Percentiles rank a stretch among this genome's conserved stretches.
Evolutionary conservation across 2,329 filamentous ascomycete genomes (phyloP).

Genomic region (Fusarium pseudograminearum): DNA sequence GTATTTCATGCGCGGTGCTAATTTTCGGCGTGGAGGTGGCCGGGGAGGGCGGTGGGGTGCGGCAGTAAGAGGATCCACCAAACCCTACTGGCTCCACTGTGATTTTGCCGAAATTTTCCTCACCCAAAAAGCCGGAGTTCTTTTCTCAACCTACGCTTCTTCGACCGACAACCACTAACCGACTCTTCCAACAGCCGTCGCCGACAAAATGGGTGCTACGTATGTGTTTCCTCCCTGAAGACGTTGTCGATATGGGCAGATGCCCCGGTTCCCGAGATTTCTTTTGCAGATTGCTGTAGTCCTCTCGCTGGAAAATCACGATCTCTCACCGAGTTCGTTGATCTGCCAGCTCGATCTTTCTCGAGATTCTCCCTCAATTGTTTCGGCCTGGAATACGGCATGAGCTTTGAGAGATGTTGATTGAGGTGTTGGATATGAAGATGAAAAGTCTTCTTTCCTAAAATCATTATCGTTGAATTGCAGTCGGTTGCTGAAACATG

Average conservation of each 20-base stretch:
- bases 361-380: conserved; percentile 69
- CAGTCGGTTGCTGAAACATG: conserved; percentile 47
- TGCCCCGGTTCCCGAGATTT: conserved; percentile 62
- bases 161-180: conserved; percentile 56
- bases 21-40: conserved; percentile 41
- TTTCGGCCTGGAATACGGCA: conserved; percentile 60
- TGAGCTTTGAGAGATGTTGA: conserved; percentile 69
- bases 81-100: conserved; percentile 49
- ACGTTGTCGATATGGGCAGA: conserved; percentile 50
- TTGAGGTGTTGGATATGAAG: conserved; percentile 86
- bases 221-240: conserved; percentile 61
- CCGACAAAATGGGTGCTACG: conserved; percentile 63
- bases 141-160: conserved; percentile 36
- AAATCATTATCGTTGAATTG: conserved; percentile 73
- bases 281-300: conserved; percentile 80
- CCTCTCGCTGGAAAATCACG: conserved; percentile 77
- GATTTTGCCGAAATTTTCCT: conserved; percentile 28
- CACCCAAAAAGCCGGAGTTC: conserved; percentile 8
- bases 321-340: conserved; percentile 50
- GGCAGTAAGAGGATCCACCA: conserved; percentile 52
- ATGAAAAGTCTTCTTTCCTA: conserved; percentile 74
- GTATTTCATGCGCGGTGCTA: conserved; percentile 44
- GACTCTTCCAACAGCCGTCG: conserved; percentile 54
- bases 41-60: conserved; percentile 52
- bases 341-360: conserved; percentile 84